Conservation (phyloP, 2,329 filamentous ascomycete genomes). For the Aspergillus quadricinctus region DNA sequence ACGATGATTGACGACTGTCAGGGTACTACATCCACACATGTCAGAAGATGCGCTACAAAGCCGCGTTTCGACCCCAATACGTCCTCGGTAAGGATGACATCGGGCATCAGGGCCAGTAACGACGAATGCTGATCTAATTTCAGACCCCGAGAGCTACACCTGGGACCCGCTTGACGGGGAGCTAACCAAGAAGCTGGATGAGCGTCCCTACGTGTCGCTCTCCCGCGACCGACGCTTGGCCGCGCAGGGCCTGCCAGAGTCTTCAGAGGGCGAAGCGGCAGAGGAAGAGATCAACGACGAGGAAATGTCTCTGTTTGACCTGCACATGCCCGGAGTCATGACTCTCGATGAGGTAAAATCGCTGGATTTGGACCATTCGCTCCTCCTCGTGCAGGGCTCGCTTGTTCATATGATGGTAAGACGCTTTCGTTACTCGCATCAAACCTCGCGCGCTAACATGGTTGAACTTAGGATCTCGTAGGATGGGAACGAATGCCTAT, state of each 20-base stretch:
- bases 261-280: constrained; percentile 2
- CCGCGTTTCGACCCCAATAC: constrained; percentile 43
- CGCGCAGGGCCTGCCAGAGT: background rate
- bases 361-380: constrained; percentile 44
- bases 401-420: constrained; percentile 43
- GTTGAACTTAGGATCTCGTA: constrained; percentile 36
- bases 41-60: constrained; percentile 51
- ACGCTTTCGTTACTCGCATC: background rate
- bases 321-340: constrained; percentile 45
- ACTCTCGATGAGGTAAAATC: constrained; percentile 38
- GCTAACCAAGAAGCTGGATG: constrained; percentile 38
- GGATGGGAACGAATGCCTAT: constrained; percentile 44
- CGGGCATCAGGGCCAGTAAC: background rate
- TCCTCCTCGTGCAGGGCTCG: constrained; percentile 36
- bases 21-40: constrained; percentile 60
- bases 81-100: constrained; percentile 39
- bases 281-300: constrained; percentile 33
- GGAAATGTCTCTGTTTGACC: constrained; percentile 42
- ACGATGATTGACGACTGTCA: constrained; percentile 15
- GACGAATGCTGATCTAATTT: background rate
- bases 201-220: constrained; percentile 42
- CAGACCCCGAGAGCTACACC: constrained; percentile 44
- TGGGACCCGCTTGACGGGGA: constrained; percentile 45
- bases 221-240: constrained; percentile 32
- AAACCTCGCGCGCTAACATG: background rate